A percentile compares a stretch with the other conserved stretches of the same genome.
These are phyloP conservation scores for Phyllosticta citribraziliensis DNA, from an alignment of 2,329 filamentous ascomycete genomes.

Conservation along the genomic window DNA sequence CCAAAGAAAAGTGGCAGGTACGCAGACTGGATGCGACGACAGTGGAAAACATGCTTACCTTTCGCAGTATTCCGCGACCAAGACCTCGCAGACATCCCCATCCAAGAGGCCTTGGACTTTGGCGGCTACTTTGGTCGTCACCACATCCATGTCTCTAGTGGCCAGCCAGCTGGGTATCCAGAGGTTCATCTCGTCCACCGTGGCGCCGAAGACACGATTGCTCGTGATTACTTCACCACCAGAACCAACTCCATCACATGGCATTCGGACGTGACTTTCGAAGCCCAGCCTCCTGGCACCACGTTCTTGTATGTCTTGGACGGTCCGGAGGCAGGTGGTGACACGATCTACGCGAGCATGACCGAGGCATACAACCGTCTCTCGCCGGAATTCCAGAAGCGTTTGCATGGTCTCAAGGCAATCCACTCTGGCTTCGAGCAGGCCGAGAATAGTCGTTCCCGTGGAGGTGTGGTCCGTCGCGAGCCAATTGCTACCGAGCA, in stretches of 20 bases:
- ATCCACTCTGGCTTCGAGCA: conserved; percentile 79
- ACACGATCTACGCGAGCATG: conserved; percentile 74
- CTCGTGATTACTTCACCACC: conserved; percentile 53
- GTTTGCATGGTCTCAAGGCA: conserved; percentile 70
- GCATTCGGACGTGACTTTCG: conserved; percentile 85
- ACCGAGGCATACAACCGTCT: conserved; percentile 74
- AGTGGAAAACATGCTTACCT: not conserved
- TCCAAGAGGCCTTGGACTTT: conserved; percentile 57
- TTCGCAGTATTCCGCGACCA: conserved; percentile 58
- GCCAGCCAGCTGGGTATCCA: conserved; percentile 62
- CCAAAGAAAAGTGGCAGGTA: conserved; percentile 64
- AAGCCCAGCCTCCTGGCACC: conserved; percentile 78
- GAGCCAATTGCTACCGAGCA: conserved; percentile 68
- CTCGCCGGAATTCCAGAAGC: conserved; percentile 66
- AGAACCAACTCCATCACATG: conserved; percentile 75
- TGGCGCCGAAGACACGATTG: conserved; percentile 52
- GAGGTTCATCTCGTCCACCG: conserved; percentile 73
- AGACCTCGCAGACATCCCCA: conserved; percentile 55
- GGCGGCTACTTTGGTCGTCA: conserved; percentile 70
- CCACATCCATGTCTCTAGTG: conserved; percentile 73
- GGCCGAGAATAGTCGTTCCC: conserved; percentile 55
- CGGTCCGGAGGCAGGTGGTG: conserved; percentile 66
- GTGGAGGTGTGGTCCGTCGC: conserved; percentile 61
- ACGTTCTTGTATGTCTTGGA: conserved; percentile 88
- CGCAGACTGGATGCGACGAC: conserved; percentile 10